Percentiles rank a stretch among this genome's conserved stretches.
These are phyloP conservation scores for Lactarius quietus DNA, from an alignment of 768 basidiomycete genomes.

Conservation along the genomic window DNA sequence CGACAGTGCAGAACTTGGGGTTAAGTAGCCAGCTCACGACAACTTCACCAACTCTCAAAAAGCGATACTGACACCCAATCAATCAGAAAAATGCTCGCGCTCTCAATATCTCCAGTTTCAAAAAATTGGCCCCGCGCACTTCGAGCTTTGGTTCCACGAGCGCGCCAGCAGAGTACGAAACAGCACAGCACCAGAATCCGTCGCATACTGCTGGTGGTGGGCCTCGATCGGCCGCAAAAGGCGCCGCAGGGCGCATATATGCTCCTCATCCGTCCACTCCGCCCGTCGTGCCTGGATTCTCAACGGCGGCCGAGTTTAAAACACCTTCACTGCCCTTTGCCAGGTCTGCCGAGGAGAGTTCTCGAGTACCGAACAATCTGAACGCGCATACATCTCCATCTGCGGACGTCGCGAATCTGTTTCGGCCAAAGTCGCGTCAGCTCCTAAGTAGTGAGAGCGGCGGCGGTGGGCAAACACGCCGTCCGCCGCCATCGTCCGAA, in stretches of 20 bases:
- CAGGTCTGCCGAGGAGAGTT: background rate
- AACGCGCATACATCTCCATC: background rate
- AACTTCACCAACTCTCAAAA: background rate
- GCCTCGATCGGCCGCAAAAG: background rate
- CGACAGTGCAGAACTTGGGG: background rate
- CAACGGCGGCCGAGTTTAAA: slow-evolving; percentile 22
- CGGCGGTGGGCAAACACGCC: too few relatives aligned
- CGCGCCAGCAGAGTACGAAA: background rate
- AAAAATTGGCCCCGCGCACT: background rate
- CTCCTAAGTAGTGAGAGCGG: too few relatives aligned
- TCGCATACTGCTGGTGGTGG: too few relatives aligned
- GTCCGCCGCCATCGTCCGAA: background rate
- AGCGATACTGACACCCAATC: background rate
- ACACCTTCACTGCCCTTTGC: slow-evolving; percentile 15
- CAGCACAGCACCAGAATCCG: background rate
- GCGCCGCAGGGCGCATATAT: slow-evolving; percentile 19
- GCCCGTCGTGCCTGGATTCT: background rate
- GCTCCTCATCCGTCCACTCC: slow-evolving; percentile 19
- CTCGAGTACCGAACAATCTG: background rate
- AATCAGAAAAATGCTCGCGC: slow-evolving; percentile 4
- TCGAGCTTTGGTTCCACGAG: background rate
- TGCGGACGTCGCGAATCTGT: background rate
- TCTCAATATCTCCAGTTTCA: slow-evolving; percentile 18
- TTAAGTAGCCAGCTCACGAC: background rate
- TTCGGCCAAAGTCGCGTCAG: slow-evolving; percentile 10